Percentiles rank a stretch among this genome's conserved stretches.
These are phyloP conservation scores for Hypoxylon crocopeplum DNA, from an alignment of 495 filamentous ascomycete species.

Conservation along the genomic window DNA sequence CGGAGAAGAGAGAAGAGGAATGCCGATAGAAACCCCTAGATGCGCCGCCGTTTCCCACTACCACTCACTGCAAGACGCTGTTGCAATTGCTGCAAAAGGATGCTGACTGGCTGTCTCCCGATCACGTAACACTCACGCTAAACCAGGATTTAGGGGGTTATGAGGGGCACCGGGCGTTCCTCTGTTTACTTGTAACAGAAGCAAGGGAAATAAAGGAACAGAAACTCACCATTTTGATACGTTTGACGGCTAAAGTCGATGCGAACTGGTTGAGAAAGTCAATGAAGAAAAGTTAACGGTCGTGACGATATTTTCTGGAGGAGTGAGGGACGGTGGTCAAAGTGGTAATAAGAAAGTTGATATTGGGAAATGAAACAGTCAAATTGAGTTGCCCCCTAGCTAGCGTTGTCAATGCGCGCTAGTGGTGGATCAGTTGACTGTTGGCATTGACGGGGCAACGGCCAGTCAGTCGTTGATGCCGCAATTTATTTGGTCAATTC, in stretches of 20 bases:
- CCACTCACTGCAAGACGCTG: constrained; percentile 10
- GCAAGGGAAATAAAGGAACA: constrained; percentile 1
- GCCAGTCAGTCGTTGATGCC: constrained; percentile 1
- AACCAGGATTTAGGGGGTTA: constrained; percentile 32
- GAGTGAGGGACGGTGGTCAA: constrained; percentile 17
- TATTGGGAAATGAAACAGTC: constrained; percentile 36
- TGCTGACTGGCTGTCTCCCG: constrained; percentile 31
- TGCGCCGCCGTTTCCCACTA: constrained; percentile 8
- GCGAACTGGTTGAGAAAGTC: constrained; percentile 1
- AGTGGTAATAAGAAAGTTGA: constrained; percentile 26
- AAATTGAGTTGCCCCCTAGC: constrained; percentile 32
- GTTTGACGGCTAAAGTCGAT: constrained; percentile 1
- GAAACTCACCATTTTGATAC: constrained; percentile 28
- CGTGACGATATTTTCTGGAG: constrained; percentile 40
- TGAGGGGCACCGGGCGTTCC: constrained; percentile 20
- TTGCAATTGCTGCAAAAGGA: constrained; percentile 18
- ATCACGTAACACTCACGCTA: constrained; percentile 36
- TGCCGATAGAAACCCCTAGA: constrained; percentile 6
- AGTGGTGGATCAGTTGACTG: constrained; percentile 36
- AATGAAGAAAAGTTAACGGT: constrained; percentile 14
- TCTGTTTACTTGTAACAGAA: constrained; percentile 24
- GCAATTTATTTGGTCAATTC: constrained; percentile 26
- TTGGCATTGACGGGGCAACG: constrained; percentile 47
- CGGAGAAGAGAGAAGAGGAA: constrained; percentile 17
- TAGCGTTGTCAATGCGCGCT: constrained; percentile 31